phyloP scores from a whole-genome alignment of 1,284 basidiomycete species.

The Boletus albobrunnescens region DNA sequence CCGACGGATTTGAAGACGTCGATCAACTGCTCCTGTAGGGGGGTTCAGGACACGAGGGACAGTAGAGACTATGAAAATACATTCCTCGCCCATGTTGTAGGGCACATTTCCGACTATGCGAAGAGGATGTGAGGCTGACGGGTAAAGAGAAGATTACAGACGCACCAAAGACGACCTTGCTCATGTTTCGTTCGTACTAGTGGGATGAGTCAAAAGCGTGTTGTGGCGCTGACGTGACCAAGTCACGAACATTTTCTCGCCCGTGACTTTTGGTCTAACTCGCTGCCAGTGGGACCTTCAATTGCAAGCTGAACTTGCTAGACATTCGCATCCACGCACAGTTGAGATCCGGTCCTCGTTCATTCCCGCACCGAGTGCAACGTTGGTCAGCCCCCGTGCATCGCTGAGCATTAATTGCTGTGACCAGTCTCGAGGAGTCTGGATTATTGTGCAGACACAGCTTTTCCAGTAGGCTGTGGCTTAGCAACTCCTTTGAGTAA shows the following conservation, averaged over 20 bases:
- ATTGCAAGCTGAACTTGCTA: too few relatives aligned
- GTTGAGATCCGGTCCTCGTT: too few relatives aligned
- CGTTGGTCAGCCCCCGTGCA: too few relatives aligned
- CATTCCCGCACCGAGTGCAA: too few relatives aligned
- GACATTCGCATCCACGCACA: too few relatives aligned
- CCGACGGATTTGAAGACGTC: constrained; percentile 85
- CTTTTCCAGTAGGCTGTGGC: too few relatives aligned
- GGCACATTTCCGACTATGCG: constrained; percentile 81
- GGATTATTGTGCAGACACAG: too few relatives aligned
- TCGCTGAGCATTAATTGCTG: too few relatives aligned
- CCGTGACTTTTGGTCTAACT: not conserved
- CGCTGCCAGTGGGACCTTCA: too few relatives aligned
- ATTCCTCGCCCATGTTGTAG: constrained; percentile 77
- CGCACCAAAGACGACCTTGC: constrained; percentile 35
- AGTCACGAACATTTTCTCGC: not conserved
- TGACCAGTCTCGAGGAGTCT: too few relatives aligned
- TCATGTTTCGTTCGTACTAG: constrained; percentile 17
- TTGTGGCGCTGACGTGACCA: too few relatives aligned
- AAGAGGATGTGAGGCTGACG: constrained; percentile 1
- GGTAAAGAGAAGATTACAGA: not conserved
- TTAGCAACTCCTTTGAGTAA: too few relatives aligned
- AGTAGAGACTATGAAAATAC: constrained; percentile 15
- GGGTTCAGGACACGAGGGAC: constrained; percentile 11
- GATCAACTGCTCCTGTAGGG: constrained; percentile 68
- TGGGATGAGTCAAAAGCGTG: not conserved